Evolutionary conservation across 129 eudicot genomes (phyloP), one percentile per base, ranked within the genome.

Genomic region (Cynara cardunculus): DNA sequence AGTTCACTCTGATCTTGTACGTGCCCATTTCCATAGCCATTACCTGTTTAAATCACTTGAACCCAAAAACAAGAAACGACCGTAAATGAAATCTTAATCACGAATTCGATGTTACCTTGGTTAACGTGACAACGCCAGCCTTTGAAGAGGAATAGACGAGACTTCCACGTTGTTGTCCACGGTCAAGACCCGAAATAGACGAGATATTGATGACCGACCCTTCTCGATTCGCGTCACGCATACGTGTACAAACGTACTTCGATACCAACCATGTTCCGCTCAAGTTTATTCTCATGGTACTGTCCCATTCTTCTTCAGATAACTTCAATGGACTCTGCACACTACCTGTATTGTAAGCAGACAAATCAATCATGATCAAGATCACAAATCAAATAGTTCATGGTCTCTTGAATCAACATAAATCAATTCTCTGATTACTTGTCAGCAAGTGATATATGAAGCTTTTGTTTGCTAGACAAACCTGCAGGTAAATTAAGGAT

Each of bases 11-110:
- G 44, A 91, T 90, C 19, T 91, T 91, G 85, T 89, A 72, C 68
- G 14, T 25, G 10, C 97, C 98, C 72, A 94, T 32, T 78, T 94
- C 98, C 87, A 88, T 0, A 27, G 97, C 96, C 89, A 94, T 88
- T 2, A 87, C 44, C 98, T 94, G 83, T 83, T 19, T 14, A 61
- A 35, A 61, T 61, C 5, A 80, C 22, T 2, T 27, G 4, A 64
- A 13, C 16, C 25, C 44, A 7, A 25, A 9, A 73, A 25, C 0
- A 39, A 44, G 25, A 79, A 41, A 27, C 16, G 6, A 0, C 14
- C 37, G 3, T 62, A 18, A 59, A 18, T 31, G 16, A 14, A 34
- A 27, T 69, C 32, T n/a, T 71, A 11, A 24, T 25, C 4, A 27
- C 14, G 3, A 9, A 25, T n/a, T 27, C 14, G 22, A 27, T 14